Conservation (phyloP, 805 yeast genomes). For the Jamesozyma hellenica region DNA sequence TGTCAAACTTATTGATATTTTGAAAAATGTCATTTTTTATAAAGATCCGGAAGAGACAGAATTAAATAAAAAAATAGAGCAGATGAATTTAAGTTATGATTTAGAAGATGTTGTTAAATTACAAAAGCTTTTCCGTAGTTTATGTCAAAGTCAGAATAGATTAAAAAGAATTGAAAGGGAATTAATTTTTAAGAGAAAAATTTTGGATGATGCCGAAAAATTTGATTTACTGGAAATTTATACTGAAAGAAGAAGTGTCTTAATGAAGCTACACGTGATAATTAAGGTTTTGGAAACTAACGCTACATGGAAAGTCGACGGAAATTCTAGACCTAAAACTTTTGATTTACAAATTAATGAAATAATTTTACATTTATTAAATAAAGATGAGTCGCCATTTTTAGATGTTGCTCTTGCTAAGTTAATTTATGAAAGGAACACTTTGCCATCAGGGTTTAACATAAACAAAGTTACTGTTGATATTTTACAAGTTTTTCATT, state of each 20-base stretch:
- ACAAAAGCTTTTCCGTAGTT: conserved; percentile 34
- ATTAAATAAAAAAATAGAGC: conserved; percentile 50
- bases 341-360: conserved; percentile 61
- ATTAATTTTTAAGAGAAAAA: conserved; percentile 38
- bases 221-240: conserved; percentile 36
- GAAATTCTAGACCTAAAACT: conserved; percentile 23
- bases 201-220: conserved; percentile 40
- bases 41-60: conserved; percentile 59
- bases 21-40: conserved; percentile 56
- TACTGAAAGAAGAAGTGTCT: conserved; percentile 29
- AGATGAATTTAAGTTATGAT: conserved; percentile 60
- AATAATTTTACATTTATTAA: conserved; percentile 59
- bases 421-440: conserved; percentile 51
- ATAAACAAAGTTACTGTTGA: conserved; percentile 48
- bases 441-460: conserved; percentile 57
- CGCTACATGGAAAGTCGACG: conserved; percentile 21
- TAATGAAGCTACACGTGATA: conserved; percentile 36
- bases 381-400: conserved; percentile 50
- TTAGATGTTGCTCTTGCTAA: conserved; percentile 59
- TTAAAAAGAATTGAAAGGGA: conserved; percentile 37
- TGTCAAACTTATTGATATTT: conserved; percentile 50
- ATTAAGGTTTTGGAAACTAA: conserved; percentile 36
- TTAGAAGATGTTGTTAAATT: conserved; percentile 49
- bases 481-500: conserved; percentile 59
- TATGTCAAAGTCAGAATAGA: conserved; percentile 41